These are phyloP conservation scores for Sporisorium scitamineum DNA, from an alignment of 1,284 basidiomycete species.

Conservation along the genomic window DNA sequence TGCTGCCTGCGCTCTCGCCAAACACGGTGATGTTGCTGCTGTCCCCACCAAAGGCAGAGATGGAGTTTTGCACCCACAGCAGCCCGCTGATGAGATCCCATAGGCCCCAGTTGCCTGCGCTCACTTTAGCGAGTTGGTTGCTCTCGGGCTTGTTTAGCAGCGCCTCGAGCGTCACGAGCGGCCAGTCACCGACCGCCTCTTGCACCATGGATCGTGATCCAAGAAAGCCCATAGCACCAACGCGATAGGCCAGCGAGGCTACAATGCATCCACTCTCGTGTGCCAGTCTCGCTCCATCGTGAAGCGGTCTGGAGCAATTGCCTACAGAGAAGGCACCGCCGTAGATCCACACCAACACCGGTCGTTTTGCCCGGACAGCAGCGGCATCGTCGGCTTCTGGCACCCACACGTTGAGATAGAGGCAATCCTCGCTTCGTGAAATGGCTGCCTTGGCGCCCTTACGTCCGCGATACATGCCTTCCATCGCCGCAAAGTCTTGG, in stretches of 20 bases:
- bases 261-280: constrained; percentile 69
- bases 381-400: constrained; percentile 6
- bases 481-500: constrained; percentile 44
- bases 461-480: constrained; percentile 37
- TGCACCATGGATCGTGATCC: constrained; percentile 71
- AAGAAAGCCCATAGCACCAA: constrained; percentile 72
- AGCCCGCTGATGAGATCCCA: constrained; percentile 75
- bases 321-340: constrained; percentile 72
- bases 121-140: not conserved
- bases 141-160: constrained; percentile 14
- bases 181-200: constrained; percentile 31
- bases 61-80: constrained; percentile 76
- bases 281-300: constrained; percentile 34
- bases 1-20: constrained; percentile 61
- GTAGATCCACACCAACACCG: constrained; percentile 73
- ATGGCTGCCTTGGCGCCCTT: constrained; percentile 27
- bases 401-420: constrained; percentile 71
- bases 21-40: constrained; percentile 71
- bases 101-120: constrained; percentile 74
- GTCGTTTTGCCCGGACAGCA: constrained; percentile 65
- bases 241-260: constrained; percentile 72
- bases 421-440: constrained; percentile 72
- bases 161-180: constrained; percentile 21
- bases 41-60: constrained; percentile 77
- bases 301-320: constrained; percentile 47